Percentiles rank a stretch among this genome's conserved stretches.
Conservation (phyloP, 306 rosid species). For the Quercus suber region DNA sequence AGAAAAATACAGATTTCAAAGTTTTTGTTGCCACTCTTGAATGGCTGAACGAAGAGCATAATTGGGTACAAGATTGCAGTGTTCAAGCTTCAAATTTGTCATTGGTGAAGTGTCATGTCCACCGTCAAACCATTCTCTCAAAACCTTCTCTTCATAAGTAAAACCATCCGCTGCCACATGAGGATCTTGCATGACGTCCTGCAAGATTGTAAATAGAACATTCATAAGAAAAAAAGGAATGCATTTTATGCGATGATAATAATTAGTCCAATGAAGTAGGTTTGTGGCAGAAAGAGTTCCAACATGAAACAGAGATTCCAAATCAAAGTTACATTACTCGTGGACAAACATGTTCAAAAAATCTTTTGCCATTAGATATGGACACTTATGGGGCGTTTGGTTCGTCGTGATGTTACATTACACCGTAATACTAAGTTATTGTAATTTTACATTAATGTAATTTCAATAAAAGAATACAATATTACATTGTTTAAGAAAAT, state of each 20-base stretch:
- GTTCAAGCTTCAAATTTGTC: conserved; percentile 63
- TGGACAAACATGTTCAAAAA: neutral
- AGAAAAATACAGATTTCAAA: conserved; percentile 13
- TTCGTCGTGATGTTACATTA: too few species aligned
- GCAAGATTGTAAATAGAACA: conserved; percentile 24
- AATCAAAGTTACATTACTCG: neutral
- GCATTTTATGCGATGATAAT: neutral
- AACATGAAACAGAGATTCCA: neutral
- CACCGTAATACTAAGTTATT: too few species aligned
- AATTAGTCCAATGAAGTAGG: neutral
- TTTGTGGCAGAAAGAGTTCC: neutral
- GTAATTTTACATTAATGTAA: too few species aligned
- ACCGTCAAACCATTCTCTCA: conserved; percentile 65
- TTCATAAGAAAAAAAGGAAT: neutral
- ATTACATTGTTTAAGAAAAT: too few species aligned
- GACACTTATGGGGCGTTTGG: too few species aligned
- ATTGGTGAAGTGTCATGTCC: conserved; percentile 75
- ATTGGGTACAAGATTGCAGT: conserved; percentile 64
- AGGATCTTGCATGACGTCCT: conserved; percentile 87
- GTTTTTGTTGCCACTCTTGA: conserved; percentile 74
- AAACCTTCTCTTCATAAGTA: conserved; percentile 74
- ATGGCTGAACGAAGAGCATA: conserved; percentile 70
- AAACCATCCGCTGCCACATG: conserved; percentile 83
- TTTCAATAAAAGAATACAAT: too few species aligned
- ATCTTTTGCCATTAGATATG: neutral